A percentile compares a stretch with the other conserved stretches of the same genome.
phyloP scores from a whole-genome alignment of 2,329 filamentous ascomycete species.

The Chaetomium strumarium region DNA sequence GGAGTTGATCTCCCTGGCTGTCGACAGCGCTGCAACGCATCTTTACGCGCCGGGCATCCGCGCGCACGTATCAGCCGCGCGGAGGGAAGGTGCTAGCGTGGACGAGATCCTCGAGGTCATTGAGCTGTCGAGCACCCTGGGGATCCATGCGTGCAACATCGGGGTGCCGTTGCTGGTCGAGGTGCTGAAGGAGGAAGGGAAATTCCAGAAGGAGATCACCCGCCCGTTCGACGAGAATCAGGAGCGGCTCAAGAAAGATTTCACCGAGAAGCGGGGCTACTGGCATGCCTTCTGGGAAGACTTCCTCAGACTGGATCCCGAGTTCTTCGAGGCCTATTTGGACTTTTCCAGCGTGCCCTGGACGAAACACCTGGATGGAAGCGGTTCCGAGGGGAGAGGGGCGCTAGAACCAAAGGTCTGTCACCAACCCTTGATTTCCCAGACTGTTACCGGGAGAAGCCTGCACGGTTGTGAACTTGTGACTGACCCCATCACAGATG shows the following conservation, averaged over 20 bases:
- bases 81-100: slow-evolving; percentile 34
- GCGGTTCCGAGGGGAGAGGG: slow-evolving; percentile 16
- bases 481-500: slow-evolving; percentile 19
- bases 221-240: slow-evolving; percentile 32
- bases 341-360: slow-evolving; percentile 41
- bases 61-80: slow-evolving; percentile 34
- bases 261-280: slow-evolving; percentile 40
- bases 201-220: slow-evolving; percentile 26
- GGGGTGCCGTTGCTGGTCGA: slow-evolving; percentile 42
- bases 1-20: slow-evolving; percentile 37
- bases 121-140: slow-evolving; percentile 38
- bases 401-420: slow-evolving; percentile 38
- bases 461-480: no score
- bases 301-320: slow-evolving; percentile 38
- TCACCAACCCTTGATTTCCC: neutral
- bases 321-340: slow-evolving; percentile 43
- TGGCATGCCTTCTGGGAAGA: slow-evolving; percentile 42
- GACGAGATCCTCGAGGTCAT: slow-evolving; percentile 42
- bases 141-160: slow-evolving; percentile 43
- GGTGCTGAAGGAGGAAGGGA: slow-evolving; percentile 39
- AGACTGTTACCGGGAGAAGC: no score
- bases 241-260: slow-evolving; percentile 36
- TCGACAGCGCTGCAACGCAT: slow-evolving; percentile 39
- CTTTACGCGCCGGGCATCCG: slow-evolving; percentile 39
- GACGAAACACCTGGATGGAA: slow-evolving; percentile 26